These are phyloP conservation scores for Massariosphaeria phaeospora DNA, from an alignment of 495 filamentous ascomycete genomes.

Conservation along the genomic window DNA sequence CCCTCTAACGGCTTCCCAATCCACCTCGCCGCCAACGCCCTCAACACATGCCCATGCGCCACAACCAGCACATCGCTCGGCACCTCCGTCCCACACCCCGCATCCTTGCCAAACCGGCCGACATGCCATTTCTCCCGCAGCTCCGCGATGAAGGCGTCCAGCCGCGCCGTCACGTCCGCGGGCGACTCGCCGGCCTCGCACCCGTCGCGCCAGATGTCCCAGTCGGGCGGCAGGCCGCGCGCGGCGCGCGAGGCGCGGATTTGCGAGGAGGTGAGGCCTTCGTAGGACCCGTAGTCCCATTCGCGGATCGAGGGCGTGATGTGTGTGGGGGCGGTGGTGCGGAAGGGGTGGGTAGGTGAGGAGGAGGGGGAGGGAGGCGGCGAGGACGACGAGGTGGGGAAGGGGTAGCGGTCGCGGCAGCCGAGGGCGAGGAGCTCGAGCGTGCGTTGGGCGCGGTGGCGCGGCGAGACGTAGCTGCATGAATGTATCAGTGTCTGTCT, in stretches of 20 bases:
- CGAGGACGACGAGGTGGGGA: conserved; percentile 37
- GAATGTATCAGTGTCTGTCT: too few species aligned
- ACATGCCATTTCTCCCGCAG: conserved; percentile 39
- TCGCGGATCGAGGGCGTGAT: conserved; percentile 77
- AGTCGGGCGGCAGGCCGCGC: conserved; percentile 44
- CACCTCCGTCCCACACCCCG: conserved; percentile 14
- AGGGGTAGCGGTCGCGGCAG: conserved; percentile 52
- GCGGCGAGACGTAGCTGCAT: conserved; percentile 76
- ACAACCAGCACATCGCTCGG: conserved; percentile 43
- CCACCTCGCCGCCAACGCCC: conserved; percentile 37
- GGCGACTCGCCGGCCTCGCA: conserved; percentile 56
- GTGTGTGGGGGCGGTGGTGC: conserved; percentile 51
- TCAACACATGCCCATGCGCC: conserved; percentile 44
- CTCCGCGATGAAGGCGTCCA: conserved; percentile 39
- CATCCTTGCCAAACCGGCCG: conserved; percentile 36
- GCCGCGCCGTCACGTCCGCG: conserved; percentile 39
- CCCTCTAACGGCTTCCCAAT: conserved; percentile 27
- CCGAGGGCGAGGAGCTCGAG: conserved; percentile 72
- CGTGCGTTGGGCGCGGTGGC: conserved; percentile 77
- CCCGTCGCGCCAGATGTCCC: conserved; percentile 46
- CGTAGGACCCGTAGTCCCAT: conserved; percentile 96
- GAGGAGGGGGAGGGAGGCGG: neutral
- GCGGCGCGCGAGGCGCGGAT: conserved; percentile 58
- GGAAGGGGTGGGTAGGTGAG: neutral
- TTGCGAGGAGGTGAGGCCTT: conserved; percentile 73